phyloP scores from a whole-genome alignment of 2,329 filamentous ascomycete genomes.

The Truncatella angustata region DNA sequence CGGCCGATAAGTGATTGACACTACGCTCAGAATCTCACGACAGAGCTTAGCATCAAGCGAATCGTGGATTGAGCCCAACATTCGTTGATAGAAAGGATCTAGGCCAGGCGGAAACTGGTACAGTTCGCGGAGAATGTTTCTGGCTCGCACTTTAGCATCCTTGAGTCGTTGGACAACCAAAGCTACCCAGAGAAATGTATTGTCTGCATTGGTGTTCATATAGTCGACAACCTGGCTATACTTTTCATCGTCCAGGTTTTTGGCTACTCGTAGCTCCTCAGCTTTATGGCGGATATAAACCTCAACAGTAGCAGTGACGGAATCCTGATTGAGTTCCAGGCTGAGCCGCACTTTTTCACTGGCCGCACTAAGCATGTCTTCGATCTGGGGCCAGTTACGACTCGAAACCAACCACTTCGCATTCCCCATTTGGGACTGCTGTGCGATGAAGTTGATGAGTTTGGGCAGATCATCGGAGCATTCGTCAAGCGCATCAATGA shows the following conservation, averaged over 20 bases:
- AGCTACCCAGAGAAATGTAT: slow-evolving; percentile 43
- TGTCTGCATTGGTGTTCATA: no score
- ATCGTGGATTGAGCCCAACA: slow-evolving; percentile 31
- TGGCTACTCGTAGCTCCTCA: not conserved
- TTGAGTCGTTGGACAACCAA: slow-evolving; percentile 34
- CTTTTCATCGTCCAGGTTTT: not conserved
- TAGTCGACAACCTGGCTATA: not conserved
- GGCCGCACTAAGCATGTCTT: slow-evolving; percentile 22
- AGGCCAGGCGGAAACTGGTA: slow-evolving; percentile 31
- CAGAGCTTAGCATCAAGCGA: slow-evolving; percentile 29
- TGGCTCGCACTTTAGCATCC: slow-evolving; percentile 14
- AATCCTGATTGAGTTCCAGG: slow-evolving; percentile 35
- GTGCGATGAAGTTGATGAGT: no score
- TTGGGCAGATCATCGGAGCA: no score
- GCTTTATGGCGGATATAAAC: slow-evolving; percentile 36
- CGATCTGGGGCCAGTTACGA: slow-evolving; percentile 37
- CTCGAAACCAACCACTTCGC: slow-evolving; percentile 41
- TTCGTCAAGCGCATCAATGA: no score
- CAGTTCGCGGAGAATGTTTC: not conserved
- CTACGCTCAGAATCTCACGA: slow-evolving; percentile 30
- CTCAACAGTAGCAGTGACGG: slow-evolving; percentile 32
- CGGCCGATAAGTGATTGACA: slow-evolving; percentile 32
- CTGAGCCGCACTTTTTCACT: slow-evolving; percentile 24
- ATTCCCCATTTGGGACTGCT: no score
- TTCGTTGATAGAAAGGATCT: slow-evolving; percentile 34